Evolutionary conservation across 257 asterid genomes (phyloP).

Genomic region (Echites panduratus): DNA sequence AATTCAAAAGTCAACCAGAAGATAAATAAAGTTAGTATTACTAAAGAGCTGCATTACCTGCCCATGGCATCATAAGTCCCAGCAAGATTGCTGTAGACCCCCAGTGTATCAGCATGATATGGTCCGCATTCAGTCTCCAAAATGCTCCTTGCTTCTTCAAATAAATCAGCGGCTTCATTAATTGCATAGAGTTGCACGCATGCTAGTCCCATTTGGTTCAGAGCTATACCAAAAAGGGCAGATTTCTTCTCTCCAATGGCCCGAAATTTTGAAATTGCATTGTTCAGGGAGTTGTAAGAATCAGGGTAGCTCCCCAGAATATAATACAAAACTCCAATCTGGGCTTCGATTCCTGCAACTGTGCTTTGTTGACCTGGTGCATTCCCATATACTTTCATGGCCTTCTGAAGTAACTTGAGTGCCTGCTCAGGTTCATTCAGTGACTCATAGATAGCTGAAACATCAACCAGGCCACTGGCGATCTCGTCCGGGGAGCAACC

Average conservation of each 20-base stretch:
- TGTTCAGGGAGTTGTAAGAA: slow-evolving; percentile 32
- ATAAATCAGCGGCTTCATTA: slow-evolving; percentile 40
- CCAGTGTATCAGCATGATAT: slow-evolving; percentile 38
- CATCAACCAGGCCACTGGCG: slow-evolving; percentile 60
- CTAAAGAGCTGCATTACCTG: slow-evolving; percentile 46
- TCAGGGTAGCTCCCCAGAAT: slow-evolving; percentile 33
- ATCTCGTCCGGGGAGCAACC: slow-evolving; percentile 60
- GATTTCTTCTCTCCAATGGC: slow-evolving; percentile 35
- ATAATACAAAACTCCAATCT: slow-evolving; percentile 41
- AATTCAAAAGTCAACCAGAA: not conserved
- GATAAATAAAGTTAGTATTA: not conserved
- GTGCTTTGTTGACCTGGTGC: slow-evolving; percentile 33
- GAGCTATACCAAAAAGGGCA: slow-evolving; percentile 35
- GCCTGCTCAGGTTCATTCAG: slow-evolving; percentile 39
- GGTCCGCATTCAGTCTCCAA: slow-evolving; percentile 41
- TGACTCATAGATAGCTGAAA: slow-evolving; percentile 42
- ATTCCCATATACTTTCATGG: slow-evolving; percentile 31
- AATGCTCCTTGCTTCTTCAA: slow-evolving; percentile 42
- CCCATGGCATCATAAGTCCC: slow-evolving; percentile 64
- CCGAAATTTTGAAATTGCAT: slow-evolving; percentile 34
- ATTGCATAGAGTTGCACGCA: slow-evolving; percentile 37
- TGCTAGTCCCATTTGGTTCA: slow-evolving; percentile 45
- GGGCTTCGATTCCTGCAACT: slow-evolving; percentile 41
- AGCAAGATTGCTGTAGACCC: slow-evolving; percentile 44
- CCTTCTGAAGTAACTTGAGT: slow-evolving; percentile 31